phyloP scores from a whole-genome alignment of 345 rosid genomes.

The Dimocarpus longan region DNA sequence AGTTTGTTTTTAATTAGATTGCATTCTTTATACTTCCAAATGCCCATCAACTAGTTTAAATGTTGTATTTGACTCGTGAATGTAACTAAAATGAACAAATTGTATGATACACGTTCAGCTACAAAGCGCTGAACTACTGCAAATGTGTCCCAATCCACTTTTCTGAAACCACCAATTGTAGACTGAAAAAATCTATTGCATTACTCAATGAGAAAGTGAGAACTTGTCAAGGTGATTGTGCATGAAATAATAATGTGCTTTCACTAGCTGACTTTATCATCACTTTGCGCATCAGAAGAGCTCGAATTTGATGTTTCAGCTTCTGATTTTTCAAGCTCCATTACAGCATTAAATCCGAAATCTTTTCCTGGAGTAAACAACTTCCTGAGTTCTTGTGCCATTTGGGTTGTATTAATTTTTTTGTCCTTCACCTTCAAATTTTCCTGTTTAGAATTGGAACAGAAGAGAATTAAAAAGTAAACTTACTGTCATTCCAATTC shows the following conservation, averaged over 20 bases:
- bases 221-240: too few species aligned
- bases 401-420: conserved; percentile 54
- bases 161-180: neutral
- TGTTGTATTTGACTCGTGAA: neutral
- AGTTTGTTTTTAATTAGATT: too few species aligned
- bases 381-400: conserved; percentile 52
- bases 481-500: neutral
- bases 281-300: neutral
- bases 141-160: neutral
- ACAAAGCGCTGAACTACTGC: neutral
- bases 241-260: conserved; percentile 1
- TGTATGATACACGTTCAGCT: neutral
- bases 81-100: neutral
- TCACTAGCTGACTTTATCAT: neutral
- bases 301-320: conserved; percentile 21
- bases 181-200: neutral
- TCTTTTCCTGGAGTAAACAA: conserved; percentile 52
- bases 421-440: conserved; percentile 56
- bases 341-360: conserved; percentile 52
- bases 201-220: neutral
- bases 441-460: conserved; percentile 36
- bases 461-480: neutral
- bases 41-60: too few species aligned
- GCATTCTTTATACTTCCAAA: too few species aligned
- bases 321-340: conserved; percentile 47